Base-by-base conservation (phyloP, 805 yeast genomes). In the Metschnikowia cerradonensis region DNA sequence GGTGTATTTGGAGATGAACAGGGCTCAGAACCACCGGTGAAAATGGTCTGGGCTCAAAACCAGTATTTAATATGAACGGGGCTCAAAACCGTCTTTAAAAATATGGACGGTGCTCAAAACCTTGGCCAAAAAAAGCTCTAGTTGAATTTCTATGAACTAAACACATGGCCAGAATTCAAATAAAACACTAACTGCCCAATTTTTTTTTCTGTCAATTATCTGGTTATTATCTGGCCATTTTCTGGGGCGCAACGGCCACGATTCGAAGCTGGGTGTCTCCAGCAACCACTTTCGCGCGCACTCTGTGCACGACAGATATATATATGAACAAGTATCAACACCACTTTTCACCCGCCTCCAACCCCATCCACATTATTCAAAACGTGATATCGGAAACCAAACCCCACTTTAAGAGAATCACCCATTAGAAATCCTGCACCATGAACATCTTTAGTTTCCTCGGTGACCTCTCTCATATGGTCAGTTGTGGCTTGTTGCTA, bases 401-500 rank as follows among this genome's bases (percentile, higher is more conserved):
- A 14, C 3, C n/a, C 8, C 13, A 6, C 30, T 6, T 10, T 48
- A 38, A 15, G 17, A 22, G 13, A 30, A 17, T 19, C 23, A 33
- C 4, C 17, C 19, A 23, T 11, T 19, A 20, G 20, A 26, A 15
- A 26, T 13, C 14, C 37, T 6, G n/a, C 36, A 33, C 41, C 55
- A 73, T 74, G 78, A 74, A 73, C 53, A 64, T 73, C 48, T 74
- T 74, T 56, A 65, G 76, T 33, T 62, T 74, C 46, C 51, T 67
- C 34, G 96, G 92, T 30, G 99, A 94, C 64, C 62, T 89, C 49
- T 81, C 94, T 43, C 99, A 94, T 66, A 71, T 89, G 67, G 82
- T 86, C 15, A 84, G 95, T 59, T 88, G 89, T 45, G 72, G 88
- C 52, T 79, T 94, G 49, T 76, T 94, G 56, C 72, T 92, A 46